Evolutionary conservation across 257 asterid genomes (phyloP), one percentile per base, ranked within the genome.

Genomic region (Solanum bulbocastanum): DNA sequence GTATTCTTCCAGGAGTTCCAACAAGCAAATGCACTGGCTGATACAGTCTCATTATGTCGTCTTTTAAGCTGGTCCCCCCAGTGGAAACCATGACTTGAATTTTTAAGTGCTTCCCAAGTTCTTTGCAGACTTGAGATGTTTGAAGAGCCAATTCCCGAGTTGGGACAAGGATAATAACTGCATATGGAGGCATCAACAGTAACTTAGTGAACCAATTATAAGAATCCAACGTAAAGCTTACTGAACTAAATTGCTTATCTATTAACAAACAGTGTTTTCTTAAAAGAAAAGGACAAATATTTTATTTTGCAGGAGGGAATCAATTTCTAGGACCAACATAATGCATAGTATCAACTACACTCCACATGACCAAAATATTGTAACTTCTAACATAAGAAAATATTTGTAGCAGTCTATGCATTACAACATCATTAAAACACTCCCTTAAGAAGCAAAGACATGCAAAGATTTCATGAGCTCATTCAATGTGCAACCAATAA

Each of bases 1-100:
- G 95, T 86, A 95, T 92, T 92, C 98, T 92, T 89, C 98, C 98
- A 23, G 98, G 98, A 58, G 98, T 95, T 84, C 98, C 98, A 87
- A 95, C 98, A 86, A 95, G 95, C 84, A 95, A 92, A 91, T 95
- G 98, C 89, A 96, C 98, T 16, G 98, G 98, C 88, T 96, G 98
- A 88, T 94, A 94, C 25, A 96, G 93, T 30, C 98, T 98, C 98
- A 95, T 95, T 86, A 95, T 95, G 92, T 95, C 98, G 86, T 95
- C 98, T 79, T 93, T 96, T 88, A 96, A 88, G 93, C 98, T 96
- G 72, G 98, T 96, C 86, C 98, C 98, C 87, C 98, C 98, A 3
- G 98, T 94, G 72, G 96, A 92, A 83, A 95, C 98, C 98, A 96
- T 96, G 85, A 96, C 96, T 88, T 93, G 94, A 91, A 96, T 92